phyloP scores from a whole-genome alignment of 208 protist genomes.

The Blechomonas ayalai region DNA sequence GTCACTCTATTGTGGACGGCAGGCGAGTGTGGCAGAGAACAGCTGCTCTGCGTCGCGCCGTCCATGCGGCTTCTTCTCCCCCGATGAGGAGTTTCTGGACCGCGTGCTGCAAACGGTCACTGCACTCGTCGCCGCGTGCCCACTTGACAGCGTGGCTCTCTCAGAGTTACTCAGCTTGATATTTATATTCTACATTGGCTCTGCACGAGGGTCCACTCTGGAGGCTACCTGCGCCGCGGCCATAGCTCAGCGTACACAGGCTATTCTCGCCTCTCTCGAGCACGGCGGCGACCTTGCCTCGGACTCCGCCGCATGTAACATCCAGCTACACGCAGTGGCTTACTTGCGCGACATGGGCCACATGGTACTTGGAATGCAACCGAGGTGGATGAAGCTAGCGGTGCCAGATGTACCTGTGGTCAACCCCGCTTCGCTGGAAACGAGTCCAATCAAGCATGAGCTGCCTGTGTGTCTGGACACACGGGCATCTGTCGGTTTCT shows the following conservation, averaged over 20 bases:
- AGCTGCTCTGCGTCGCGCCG: no score
- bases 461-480: no score
- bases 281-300: not conserved
- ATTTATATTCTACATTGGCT: slow-evolving; percentile 41
- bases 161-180: slow-evolving; percentile 46
- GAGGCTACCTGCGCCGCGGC: slow-evolving; percentile 62
- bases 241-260: slow-evolving; percentile 47
- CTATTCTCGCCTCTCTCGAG: slow-evolving; percentile 17
- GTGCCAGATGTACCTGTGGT: no score
- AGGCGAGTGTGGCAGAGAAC: no score
- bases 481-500: no score
- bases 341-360: slow-evolving; percentile 30
- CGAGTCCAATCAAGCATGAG: no score
- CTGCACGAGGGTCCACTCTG: slow-evolving; percentile 33
- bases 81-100: slow-evolving; percentile 54
- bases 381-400: slow-evolving; percentile 20
- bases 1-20: no score
- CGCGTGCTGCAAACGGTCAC: slow-evolving; percentile 52
- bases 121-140: slow-evolving; percentile 41
- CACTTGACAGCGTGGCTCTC: slow-evolving; percentile 21
- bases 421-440: no score
- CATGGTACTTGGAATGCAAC: slow-evolving; percentile 8
- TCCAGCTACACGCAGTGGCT: slow-evolving; percentile 20
- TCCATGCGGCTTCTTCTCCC: no score
- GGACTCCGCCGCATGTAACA: slow-evolving; percentile 5